Base-by-base conservation (phyloP, 768 basidiomycete species). In the Amanita muscaria region DNA sequence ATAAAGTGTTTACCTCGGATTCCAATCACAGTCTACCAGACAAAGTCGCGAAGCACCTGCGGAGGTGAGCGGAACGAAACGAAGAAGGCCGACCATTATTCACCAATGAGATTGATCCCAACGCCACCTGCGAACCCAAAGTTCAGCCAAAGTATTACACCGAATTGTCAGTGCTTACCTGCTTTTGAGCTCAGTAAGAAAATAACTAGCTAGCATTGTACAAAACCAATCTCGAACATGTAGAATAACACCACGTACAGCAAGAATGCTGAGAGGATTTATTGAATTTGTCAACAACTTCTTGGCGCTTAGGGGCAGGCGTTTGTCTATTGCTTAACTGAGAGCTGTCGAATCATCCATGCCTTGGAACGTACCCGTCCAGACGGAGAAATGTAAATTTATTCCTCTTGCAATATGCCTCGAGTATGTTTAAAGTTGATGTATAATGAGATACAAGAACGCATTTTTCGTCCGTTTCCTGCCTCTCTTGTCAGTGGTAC, bases 391-490 rank as follows among this genome's bases (percentile, higher is more conserved):
- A 88, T 0, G 82, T 80, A 59, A 91, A 97, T 8, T 69, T 65
- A 53, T 73, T 77, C 50, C 73, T 77, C 60, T 80, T 77, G 65
- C 92, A 94, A 52, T 81, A 86, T 3, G 77, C 78, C 65, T 97
- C 90, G 23, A 99, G 68, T 45, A 99, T 78, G 56, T 97, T 88
- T 42, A 99, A 77, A 1, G 93, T 96, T 4, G 86, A 83, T 0
- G 93, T 98, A 56, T 87, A 99, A 59, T 98, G 93, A n/a, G 92
- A 97, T 25, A 94, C 88, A 32, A 99, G 64, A 25, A 97, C 85
- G 54, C 90, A 86, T 74, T 99, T 99, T 65, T 99, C 94, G 31
- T 86, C 80, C 0, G 88, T 91, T 27, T 69, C 66, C 81, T 88
- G n/a, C 27, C 19, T 11, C 34, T 19, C 14, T 41, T 21, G 35